Evolutionary conservation across 805 yeast species (phyloP), one percentile per base, ranked within the genome.

Genomic region (Blastobotrys parvus): DNA sequence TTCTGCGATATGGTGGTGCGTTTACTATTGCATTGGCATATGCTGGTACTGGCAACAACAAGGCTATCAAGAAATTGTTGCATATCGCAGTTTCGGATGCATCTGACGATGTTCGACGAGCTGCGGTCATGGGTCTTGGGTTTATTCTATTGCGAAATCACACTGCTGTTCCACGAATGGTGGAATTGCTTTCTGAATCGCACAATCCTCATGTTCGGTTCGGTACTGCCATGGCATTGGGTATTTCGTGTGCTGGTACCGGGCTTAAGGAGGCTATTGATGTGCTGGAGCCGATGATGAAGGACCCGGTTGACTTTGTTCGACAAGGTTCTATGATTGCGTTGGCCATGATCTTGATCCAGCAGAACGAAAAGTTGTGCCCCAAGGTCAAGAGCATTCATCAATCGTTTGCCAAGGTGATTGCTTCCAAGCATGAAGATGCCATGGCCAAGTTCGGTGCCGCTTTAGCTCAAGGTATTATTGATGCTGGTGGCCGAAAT

Each of bases 131-230:
- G 63, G 80, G 88, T 5, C 73, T 92, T 42, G 98, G 98, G 17
- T 92, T 92, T 65, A 81, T 92, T 38, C 71, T 92, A 53, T 72
- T 90, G 46, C 84, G 95, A 59, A 94, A 89, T 61, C 85, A 87
- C 63, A 80, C 88, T 13, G 88, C 95, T 0, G 90, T 92, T 17
- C 98, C 98, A 45, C 82, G 94, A 53, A 83, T 92, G 67, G 97
- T 92, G 31, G 95, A 90, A 62, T 71, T 92, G 45, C 72, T 92
- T 53, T 78, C 95, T 0, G 95, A 88, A 63, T 85, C 95, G 1
- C 97, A 92, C 63, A 92, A 92, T 62, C 95, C 98, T 11, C 97
- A 92, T 60, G 97, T 92, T 30, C 84, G 98, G 63, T 92, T 92
- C 61, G 98, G 98, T 69, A 85, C 97, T 25, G 95, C 97, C 1